Base-by-base conservation (phyloP, 108 stramenopile genomes). In the Cyclostephanos tholiformis region DNA sequence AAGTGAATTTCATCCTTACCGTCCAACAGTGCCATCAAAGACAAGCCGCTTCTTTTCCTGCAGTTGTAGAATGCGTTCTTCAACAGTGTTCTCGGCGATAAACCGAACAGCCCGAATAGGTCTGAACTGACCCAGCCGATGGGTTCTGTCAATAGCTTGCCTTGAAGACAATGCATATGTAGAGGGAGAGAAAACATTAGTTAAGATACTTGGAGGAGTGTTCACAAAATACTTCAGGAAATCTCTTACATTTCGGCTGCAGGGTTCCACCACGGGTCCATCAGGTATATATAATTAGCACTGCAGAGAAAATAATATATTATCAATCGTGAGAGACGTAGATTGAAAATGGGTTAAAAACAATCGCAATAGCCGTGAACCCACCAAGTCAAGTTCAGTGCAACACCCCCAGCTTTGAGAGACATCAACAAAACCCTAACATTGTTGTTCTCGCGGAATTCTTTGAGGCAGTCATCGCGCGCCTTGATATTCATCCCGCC, bases 101-200 rank as follows among this genome's bases (percentile, higher is more conserved):
- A 98, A 98, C 35, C 99, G 86, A 20, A 97, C 86, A 13, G 98
- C 98, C 38, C 88, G 84, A 73, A 99, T 98, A 1, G 97, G 91
- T 22, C 96, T 85, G 64, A 88, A 87, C 79, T 99, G 98, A 6
- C 98, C 98, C 10, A 99, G 81, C 14, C 99, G 86, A 84, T 99
- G 98, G 7, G 97, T 97, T 43, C 99, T 85, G 64, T 98, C 97
- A 73, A 99, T 98, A 5, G 98, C 98, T 81, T 99, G 99, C 93
- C 75, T 76, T 22, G 26, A 71, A 23, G 32, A 46, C 48, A 55
- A 14, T 23, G 26, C 0, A 41, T 12, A 20, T 0, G 25, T 20
- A 1, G 6, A 57, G n/a, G 26, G 38, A 10, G 30, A n/a, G 8
- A 22, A 23, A 41, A 4, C n/a, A n/a, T 36, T 17, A 52, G n/a